A percentile compares a stretch with the other conserved stretches of the same genome.
phyloP scores from a whole-genome alignment of 768 basidiomycete species.

The Hericium rajendrae region DNA sequence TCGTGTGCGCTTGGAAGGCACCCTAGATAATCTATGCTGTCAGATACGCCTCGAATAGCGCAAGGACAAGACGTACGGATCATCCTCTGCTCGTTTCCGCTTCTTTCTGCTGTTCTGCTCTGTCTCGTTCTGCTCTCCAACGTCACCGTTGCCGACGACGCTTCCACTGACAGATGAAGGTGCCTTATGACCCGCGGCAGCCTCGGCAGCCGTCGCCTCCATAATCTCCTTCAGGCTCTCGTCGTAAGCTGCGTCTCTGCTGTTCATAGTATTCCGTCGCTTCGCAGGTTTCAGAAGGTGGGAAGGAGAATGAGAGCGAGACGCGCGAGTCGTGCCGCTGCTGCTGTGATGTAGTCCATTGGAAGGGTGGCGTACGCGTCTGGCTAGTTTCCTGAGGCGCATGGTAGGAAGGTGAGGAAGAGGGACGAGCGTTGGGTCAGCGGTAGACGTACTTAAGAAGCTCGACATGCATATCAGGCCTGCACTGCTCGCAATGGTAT shows the following conservation, averaged over 20 bases:
- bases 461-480: slow-evolving; percentile 76
- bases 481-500: slow-evolving; percentile 92
- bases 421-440: slow-evolving; percentile 12
- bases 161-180: slow-evolving; percentile 25
- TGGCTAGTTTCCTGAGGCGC: slow-evolving; percentile 49
- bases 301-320: slow-evolving; percentile 67
- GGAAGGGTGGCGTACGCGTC: slow-evolving; percentile 55
- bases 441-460: slow-evolving; percentile 58
- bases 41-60: slow-evolving; percentile 7
- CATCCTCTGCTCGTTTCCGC: slow-evolving; percentile 69
- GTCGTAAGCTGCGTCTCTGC: slow-evolving; percentile 88
- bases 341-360: slow-evolving; percentile 24
- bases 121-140: slow-evolving; percentile 39
- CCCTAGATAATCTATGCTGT: slow-evolving; percentile 21
- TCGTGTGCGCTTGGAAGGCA: slow-evolving; percentile 61
- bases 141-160: slow-evolving; percentile 30
- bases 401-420: slow-evolving; percentile 6
- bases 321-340: slow-evolving; percentile 39
- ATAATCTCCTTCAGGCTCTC: slow-evolving; percentile 71
- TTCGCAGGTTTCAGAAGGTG: slow-evolving; percentile 57
- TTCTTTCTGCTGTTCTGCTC: slow-evolving; percentile 45
- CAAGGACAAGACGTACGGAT: slow-evolving; percentile 38
- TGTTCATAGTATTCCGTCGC: slow-evolving; percentile 95
- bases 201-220: slow-evolving; percentile 65
- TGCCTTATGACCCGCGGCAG: slow-evolving; percentile 37